Evolutionary conservation across 208 protist species (phyloP), one percentile per base, ranked within the genome.

Genomic region (Balamuthia mandrillaris): DNA sequence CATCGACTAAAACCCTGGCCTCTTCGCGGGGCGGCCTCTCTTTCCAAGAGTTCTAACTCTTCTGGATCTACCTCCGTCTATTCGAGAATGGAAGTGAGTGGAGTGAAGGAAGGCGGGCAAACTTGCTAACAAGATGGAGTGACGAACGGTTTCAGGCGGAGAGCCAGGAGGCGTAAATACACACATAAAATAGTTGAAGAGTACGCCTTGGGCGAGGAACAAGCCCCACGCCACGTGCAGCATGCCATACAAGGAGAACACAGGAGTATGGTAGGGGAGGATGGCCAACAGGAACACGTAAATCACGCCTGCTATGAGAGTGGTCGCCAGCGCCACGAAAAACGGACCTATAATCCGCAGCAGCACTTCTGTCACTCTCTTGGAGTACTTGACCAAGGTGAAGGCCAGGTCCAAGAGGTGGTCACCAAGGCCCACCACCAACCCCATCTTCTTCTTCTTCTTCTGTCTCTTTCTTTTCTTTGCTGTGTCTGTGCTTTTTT

Each of bases 221-320:
- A 49, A 41, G n/a, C 70, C 52, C 35, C 44, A 58, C 24, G 45
- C 45, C 37, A 79, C 2, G 39, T 79, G 70, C 6, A 79, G 21
- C 21, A 37, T 39, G 0, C 47, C 70, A 52, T 79, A 79, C 31
- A 58, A 33, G 9, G 44, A 47, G 51, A 24, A 39, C 18, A 39
- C 16, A 39, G 70, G 37, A 9, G 60, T 33, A 31, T 79, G 70
- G 21, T 79, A 79, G 70, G 70, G 70, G 18, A 79, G 60, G 12
- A 79, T 79, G 70, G 70, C 70, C 3, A 10, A n/a, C 35, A 79
- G 60, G 45, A 79, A 79, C 21, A 79, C 70, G 70, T 79, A 79
- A 52, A 79, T 45, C 33, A 29, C 44, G 41, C 70, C 70, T 49
- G 60, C 5, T 9, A 58, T 79, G 16, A 79, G 44, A 14, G 44